Percentiles rank a stretch among this genome's conserved stretches.
Evolutionary conservation across 176 grass and related monocot genomes (phyloP).

Genomic region (Dendrocalamus sinicus): DNA sequence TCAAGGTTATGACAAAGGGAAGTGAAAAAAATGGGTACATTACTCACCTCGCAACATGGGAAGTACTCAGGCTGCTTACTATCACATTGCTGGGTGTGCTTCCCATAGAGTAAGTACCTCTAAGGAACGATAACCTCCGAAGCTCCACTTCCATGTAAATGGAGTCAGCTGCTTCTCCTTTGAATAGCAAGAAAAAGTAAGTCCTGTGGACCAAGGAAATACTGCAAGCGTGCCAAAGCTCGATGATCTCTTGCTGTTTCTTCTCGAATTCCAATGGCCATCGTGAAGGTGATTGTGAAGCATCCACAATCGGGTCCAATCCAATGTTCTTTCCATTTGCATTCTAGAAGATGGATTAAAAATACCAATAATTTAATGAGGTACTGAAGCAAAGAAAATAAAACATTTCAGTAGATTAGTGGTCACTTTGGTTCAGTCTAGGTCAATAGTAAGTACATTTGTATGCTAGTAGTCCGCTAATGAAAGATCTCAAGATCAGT

Average conservation of each 20-base stretch:
- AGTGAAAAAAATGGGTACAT: background rate
- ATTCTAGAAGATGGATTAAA: conserved; percentile 43
- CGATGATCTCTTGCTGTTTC: conserved; percentile 82
- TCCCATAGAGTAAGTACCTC: conserved; percentile 58
- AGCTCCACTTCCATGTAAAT: conserved; percentile 99
- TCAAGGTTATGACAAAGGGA: background rate
- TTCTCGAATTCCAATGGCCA: conserved; percentile 84
- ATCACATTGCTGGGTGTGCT: conserved; percentile 44
- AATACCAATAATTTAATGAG: background rate
- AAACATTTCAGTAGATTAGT: background rate
- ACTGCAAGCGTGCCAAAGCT: conserved; percentile 81
- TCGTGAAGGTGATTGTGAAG: conserved; percentile 63
- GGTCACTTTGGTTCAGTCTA: background rate
- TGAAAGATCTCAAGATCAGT: conserved; percentile 11
- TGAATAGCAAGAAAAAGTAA: conserved; percentile 92
- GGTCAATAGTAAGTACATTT: background rate
- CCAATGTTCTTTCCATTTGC: conserved; percentile 66
- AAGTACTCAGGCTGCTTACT: conserved; percentile 54
- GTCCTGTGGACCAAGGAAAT: conserved; percentile 92
- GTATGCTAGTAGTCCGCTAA: background rate
- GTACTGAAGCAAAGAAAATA: background rate
- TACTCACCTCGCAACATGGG: conserved; percentile 63
- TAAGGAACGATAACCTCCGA: conserved; percentile 76
- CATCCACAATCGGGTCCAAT: conserved; percentile 35
- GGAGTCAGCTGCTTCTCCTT: conserved; percentile 80